Evolutionary conservation across 495 filamentous ascomycete genomes (phyloP).

Genomic region (Glarea lozoyensis): DNA sequence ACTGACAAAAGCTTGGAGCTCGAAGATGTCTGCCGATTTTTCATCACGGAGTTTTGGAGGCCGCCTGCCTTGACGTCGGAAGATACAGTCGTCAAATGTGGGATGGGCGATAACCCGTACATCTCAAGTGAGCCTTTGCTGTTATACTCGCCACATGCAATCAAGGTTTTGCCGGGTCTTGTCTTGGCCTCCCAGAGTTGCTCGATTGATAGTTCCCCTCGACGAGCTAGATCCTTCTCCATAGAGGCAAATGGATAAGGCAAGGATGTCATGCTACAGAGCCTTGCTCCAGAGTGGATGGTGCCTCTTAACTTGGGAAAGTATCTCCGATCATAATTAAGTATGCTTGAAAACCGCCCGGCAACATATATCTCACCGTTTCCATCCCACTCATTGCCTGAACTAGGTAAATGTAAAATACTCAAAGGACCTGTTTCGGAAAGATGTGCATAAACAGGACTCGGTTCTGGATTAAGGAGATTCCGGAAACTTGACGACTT

Average conservation of each 20-base stretch:
- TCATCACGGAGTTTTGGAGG: conserved; percentile 35
- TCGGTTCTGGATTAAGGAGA: conserved; percentile 25
- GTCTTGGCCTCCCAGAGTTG: conserved; percentile 41
- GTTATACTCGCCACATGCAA: conserved; percentile 91
- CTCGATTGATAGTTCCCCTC: conserved; percentile 41
- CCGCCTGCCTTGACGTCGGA: conserved; percentile 27
- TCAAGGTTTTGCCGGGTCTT: conserved; percentile 47
- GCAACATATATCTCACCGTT: conserved; percentile 70
- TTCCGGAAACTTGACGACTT: conserved; percentile 25
- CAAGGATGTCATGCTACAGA: conserved; percentile 69
- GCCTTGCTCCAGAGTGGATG: conserved; percentile 72
- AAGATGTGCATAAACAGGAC: conserved; percentile 59
- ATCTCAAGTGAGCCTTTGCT: conserved; percentile 84
- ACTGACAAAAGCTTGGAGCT: conserved; percentile 77
- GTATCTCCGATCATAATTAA: conserved; percentile 81
- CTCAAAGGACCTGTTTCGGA: conserved; percentile 75
- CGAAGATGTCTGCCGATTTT: conserved; percentile 79
- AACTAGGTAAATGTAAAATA: conserved; percentile 64
- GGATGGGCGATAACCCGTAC: conserved; percentile 50
- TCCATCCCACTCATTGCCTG: conserved; percentile 35
- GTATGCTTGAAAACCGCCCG: conserved; percentile 81
- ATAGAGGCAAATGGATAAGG: conserved; percentile 55
- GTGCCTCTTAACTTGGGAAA: conserved; percentile 73
- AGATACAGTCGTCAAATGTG: conserved; percentile 25
- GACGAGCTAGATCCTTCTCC: conserved; percentile 42